phyloP scores from a whole-genome alignment of 768 basidiomycete genomes.

The Suillus subluteus region DNA sequence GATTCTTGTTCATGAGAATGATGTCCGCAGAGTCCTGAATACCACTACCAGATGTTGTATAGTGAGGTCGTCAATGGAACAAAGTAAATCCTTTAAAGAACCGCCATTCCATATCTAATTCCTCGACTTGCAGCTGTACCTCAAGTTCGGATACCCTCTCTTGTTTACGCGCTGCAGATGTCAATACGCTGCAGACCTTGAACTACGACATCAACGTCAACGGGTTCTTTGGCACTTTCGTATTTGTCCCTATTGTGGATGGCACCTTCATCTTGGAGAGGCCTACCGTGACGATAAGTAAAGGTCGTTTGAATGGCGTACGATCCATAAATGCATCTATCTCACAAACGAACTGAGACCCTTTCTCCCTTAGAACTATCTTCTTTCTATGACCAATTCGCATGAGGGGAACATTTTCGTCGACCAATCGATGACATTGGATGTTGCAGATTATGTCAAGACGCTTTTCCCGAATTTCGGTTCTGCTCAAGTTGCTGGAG shows the following conservation, averaged over 20 bases:
- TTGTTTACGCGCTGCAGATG: constrained; percentile 41
- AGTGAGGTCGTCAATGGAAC: constrained; percentile 34
- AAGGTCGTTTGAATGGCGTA: no score
- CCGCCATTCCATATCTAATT: background rate
- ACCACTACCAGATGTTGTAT: constrained; percentile 32
- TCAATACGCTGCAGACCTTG: no score
- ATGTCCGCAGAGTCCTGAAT: background rate
- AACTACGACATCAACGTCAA: no score
- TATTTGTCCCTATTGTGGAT: constrained; percentile 51
- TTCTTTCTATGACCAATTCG: constrained; percentile 33
- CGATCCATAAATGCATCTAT: no score
- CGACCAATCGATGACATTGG: constrained; percentile 25
- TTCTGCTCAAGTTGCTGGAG: constrained; percentile 16
- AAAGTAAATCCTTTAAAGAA: no score
- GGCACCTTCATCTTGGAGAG: constrained; percentile 40
- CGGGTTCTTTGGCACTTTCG: constrained; percentile 41
- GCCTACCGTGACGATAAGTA: no score
- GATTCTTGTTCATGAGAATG: background rate
- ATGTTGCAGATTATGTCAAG: constrained; percentile 27
- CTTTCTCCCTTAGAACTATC: constrained; percentile 18
- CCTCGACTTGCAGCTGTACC: constrained; percentile 37
- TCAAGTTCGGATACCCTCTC: constrained; percentile 35
- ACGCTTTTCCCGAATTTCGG: constrained; percentile 10
- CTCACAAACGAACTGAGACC: no score
- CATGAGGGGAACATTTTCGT: constrained; percentile 38